phyloP scores from a whole-genome alignment of 2,329 filamentous ascomycete genomes.

The Botrytis galanthina region DNA sequence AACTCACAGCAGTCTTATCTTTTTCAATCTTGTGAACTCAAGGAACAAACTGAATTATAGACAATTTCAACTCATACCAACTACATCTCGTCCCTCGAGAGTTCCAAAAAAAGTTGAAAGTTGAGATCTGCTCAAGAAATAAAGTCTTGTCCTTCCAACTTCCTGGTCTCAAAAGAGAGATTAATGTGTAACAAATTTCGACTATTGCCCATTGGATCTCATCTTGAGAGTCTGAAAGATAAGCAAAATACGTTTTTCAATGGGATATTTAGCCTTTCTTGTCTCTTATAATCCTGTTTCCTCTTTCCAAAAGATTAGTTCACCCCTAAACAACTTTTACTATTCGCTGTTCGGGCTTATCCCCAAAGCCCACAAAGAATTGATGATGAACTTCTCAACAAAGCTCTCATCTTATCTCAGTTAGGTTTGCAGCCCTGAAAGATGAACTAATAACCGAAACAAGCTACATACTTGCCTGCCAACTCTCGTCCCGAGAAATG shows the following conservation, averaged over 20 bases:
- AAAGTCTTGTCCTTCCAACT: background rate
- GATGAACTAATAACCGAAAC: too few relatives aligned
- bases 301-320: background rate
- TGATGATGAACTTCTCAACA: background rate
- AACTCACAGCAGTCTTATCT: background rate
- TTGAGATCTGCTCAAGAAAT: too few relatives aligned
- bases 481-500: background rate
- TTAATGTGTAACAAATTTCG: background rate
- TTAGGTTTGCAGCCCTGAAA: background rate
- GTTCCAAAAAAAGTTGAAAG: background rate
- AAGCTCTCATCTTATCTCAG: background rate
- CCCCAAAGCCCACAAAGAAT: background rate
- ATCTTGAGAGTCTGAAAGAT: background rate
- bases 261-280: background rate
- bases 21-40: background rate
- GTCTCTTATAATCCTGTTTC: background rate
- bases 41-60: fast-evolving
- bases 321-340: background rate
- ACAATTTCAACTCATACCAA: background rate
- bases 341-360: too few relatives aligned
- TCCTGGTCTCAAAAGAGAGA: background rate
- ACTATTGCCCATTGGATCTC: background rate
- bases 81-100: background rate
- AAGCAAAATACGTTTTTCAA: background rate
- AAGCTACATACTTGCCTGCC: background rate